Evolutionary conservation across 495 filamentous ascomycete species (phyloP).

Genomic region (Penicillium bialowiezense): DNA sequence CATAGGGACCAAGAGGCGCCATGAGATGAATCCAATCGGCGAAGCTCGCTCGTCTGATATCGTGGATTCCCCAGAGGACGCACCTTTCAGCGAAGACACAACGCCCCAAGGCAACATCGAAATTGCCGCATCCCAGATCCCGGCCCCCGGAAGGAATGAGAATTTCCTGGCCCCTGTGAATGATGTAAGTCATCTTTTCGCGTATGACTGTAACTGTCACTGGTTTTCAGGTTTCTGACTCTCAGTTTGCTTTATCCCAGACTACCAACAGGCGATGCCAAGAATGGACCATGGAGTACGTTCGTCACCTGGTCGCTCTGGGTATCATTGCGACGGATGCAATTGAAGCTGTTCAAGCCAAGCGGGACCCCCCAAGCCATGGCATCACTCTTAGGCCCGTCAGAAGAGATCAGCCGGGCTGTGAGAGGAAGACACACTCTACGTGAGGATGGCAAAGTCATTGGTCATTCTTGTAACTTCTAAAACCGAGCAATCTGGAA

Average conservation of each 20-base stretch:
- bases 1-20: slow-evolving; percentile 4
- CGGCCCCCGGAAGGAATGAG: slow-evolving; percentile 29
- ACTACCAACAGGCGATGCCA: slow-evolving; percentile 32
- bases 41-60: slow-evolving; percentile 21
- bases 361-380: slow-evolving; percentile 32
- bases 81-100: slow-evolving; percentile 16
- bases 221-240: background rate
- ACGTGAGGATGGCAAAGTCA: too few species aligned
- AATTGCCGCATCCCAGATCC: slow-evolving; percentile 25
- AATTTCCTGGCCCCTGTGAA: slow-evolving; percentile 37
- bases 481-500: too few species aligned
- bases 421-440: too few species aligned
- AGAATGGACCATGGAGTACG: slow-evolving; percentile 39
- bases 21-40: slow-evolving; percentile 17
- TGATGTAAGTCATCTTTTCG: slow-evolving; percentile 23
- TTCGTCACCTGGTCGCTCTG: slow-evolving; percentile 25
- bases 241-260: slow-evolving; percentile 10
- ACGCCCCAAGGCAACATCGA: slow-evolving; percentile 26
- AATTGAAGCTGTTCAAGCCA: slow-evolving; percentile 30
- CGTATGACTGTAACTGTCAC: background rate
- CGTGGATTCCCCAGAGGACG: slow-evolving; percentile 13
- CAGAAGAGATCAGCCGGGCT: too few species aligned
- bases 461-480: too few species aligned
- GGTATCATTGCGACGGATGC: slow-evolving; percentile 22
- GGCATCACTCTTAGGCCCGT: slow-evolving; percentile 23